Evolutionary conservation across 805 yeast species (phyloP).

Genomic region (Ogataea allantospora): DNA sequence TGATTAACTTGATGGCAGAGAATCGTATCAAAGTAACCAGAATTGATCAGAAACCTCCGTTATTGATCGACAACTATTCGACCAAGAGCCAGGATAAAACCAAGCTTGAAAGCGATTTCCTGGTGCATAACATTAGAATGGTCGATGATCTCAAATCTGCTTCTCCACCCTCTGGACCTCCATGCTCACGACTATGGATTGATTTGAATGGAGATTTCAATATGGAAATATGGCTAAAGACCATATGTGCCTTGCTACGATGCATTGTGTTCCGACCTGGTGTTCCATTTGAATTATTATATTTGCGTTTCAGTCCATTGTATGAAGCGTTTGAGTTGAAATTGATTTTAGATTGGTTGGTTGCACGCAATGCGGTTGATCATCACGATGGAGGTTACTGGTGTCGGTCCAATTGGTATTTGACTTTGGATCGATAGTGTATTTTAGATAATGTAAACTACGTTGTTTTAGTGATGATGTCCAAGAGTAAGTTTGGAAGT

Average conservation of each 20-base stretch:
- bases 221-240: slow-evolving; percentile 54
- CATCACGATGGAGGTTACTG: slow-evolving; percentile 41
- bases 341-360: slow-evolving; percentile 46
- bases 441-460: slow-evolving; percentile 4
- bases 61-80: slow-evolving; percentile 61
- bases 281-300: slow-evolving; percentile 31
- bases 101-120: slow-evolving; percentile 63
- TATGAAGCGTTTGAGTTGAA: slow-evolving; percentile 39
- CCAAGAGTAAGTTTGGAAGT: slow-evolving; percentile 20
- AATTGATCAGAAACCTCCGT: slow-evolving; percentile 52
- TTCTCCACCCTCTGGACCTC: slow-evolving; percentile 56
- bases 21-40: slow-evolving; percentile 43
- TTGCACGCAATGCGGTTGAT: slow-evolving; percentile 37
- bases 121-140: slow-evolving; percentile 33
- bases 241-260: slow-evolving; percentile 46
- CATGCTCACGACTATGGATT: slow-evolving; percentile 73
- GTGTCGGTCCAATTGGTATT: slow-evolving; percentile 46
- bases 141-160: slow-evolving; percentile 19
- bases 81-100: slow-evolving; percentile 72
- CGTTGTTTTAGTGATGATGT: slow-evolving; percentile 18
- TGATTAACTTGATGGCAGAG: slow-evolving; percentile 54
- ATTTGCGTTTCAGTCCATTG: slow-evolving; percentile 27
- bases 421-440: slow-evolving; percentile 13
- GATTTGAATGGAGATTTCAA: slow-evolving; percentile 63
- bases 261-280: slow-evolving; percentile 58